phyloP scores from a whole-genome alignment of 371 early-diverging fungal species.

The Rhizopus microsporus region DNA sequence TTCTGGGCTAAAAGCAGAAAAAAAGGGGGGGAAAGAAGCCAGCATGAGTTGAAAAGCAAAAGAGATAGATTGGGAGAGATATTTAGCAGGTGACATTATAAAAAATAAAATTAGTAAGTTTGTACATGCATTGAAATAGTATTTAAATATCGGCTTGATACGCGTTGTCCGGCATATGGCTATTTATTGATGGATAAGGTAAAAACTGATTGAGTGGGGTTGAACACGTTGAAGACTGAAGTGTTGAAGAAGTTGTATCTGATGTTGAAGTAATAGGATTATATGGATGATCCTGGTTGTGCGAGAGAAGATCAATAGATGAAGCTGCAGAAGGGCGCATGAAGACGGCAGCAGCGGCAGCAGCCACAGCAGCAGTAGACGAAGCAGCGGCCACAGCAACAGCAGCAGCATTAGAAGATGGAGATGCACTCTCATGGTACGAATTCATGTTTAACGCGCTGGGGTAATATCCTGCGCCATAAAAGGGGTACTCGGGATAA shows the following conservation, averaged over 20 bases:
- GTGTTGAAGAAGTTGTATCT: conserved; percentile 10
- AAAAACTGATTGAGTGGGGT: conserved; percentile 6
- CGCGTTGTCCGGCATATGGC: conserved; percentile 16
- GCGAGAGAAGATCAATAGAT: conserved; percentile 16
- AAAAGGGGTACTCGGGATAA: conserved; percentile 26
- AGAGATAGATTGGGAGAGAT: neutral
- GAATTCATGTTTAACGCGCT: conserved; percentile 24
- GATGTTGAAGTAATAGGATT: conserved; percentile 9
- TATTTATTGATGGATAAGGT: conserved; percentile 10
- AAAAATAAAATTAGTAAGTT: conserved; percentile 2
- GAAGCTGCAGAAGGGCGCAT: conserved; percentile 20
- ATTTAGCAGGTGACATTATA: neutral
- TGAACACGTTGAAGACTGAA: neutral
- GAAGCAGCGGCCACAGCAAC: conserved; percentile 6
- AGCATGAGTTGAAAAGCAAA: neutral
- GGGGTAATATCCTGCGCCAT: conserved; percentile 24
- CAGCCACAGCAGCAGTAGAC: conserved; percentile 6
- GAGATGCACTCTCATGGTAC: conserved; percentile 18
- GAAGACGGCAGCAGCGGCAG: conserved; percentile 19
- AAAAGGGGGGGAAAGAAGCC: neutral
- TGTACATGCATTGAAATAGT: neutral
- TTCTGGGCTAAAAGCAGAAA: neutral
- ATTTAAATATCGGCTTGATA: conserved; percentile 22
- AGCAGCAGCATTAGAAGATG: conserved; percentile 8
- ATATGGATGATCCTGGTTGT: conserved; percentile 13